Evolutionary conservation across 352 stramenopile species (phyloP).

Genomic region (Poterioochromonas sp.): DNA sequence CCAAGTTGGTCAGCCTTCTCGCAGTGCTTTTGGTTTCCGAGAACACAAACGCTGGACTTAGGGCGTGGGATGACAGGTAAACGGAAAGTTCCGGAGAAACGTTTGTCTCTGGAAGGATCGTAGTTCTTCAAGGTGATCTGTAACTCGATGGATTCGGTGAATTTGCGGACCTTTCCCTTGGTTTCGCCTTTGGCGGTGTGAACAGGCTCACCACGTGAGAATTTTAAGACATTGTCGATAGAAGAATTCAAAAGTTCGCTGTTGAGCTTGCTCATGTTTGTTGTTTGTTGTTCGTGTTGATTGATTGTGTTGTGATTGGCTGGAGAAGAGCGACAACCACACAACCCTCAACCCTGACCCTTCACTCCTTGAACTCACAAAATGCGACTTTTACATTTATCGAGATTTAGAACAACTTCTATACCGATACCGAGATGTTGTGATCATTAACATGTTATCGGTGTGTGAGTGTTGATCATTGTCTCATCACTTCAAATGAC

Average conservation of each 20-base stretch:
- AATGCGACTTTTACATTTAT: too few relatives aligned
- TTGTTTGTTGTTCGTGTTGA: too few relatives aligned
- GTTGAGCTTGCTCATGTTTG: constrained; percentile 78
- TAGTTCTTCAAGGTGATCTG: constrained; percentile 99
- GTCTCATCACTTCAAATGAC: too few relatives aligned
- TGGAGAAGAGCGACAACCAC: too few relatives aligned
- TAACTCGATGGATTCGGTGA: constrained; percentile 97
- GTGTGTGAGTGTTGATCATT: too few relatives aligned
- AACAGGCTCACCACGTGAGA: constrained; percentile 83
- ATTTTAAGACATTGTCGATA: constrained; percentile 90
- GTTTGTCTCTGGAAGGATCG: constrained; percentile 99
- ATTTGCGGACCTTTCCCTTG: constrained; percentile 99
- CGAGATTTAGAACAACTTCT: too few relatives aligned
- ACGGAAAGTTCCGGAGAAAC: constrained; percentile 98
- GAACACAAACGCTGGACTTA: constrained; percentile 93
- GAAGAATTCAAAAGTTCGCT: constrained; percentile 86
- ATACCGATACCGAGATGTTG: too few relatives aligned
- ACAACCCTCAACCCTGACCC: too few relatives aligned
- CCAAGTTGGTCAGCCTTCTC: constrained; percentile 95
- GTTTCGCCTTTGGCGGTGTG: constrained; percentile 70
- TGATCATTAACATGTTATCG: too few relatives aligned
- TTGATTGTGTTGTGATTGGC: too few relatives aligned
- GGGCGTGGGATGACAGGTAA: constrained; percentile 85
- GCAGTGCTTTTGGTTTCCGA: constrained; percentile 96
- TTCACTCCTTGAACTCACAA: too few relatives aligned